These are phyloP conservation scores for Aphanomyces stellatus DNA, from an alignment of 352 stramenopile species.

Conservation along the genomic window DNA sequence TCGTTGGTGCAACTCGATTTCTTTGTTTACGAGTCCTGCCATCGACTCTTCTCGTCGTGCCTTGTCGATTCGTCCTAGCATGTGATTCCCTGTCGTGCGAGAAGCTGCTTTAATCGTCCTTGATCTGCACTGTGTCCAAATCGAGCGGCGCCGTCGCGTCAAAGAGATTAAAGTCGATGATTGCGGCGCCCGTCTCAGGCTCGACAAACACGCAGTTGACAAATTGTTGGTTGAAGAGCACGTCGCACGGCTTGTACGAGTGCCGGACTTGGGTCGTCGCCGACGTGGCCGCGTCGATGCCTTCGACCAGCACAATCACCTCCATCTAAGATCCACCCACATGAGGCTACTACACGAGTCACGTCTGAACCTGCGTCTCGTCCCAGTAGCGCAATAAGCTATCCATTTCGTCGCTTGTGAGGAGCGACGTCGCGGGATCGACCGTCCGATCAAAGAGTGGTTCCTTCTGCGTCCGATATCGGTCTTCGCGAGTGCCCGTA, in stretches of 20 bases:
- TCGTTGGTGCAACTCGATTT: too few relatives aligned
- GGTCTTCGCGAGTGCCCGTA: slow-evolving; percentile 50
- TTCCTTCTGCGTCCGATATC: neutral
- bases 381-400: slow-evolving; percentile 68
- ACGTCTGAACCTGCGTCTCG: slow-evolving; percentile 72
- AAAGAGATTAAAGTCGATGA: slow-evolving; percentile 86
- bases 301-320: slow-evolving; percentile 94
- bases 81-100: too few relatives aligned
- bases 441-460: neutral
- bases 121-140: neutral
- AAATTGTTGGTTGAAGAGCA: slow-evolving; percentile 90
- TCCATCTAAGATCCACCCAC: slow-evolving; percentile 90
- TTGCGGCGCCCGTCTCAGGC: slow-evolving; percentile 56
- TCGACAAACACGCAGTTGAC: slow-evolving; percentile 85
- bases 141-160: slow-evolving; percentile 45
- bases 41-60: too few relatives aligned
- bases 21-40: too few relatives aligned
- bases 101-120: too few relatives aligned
- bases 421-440: neutral
- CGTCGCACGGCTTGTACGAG: slow-evolving; percentile 90
- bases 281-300: slow-evolving; percentile 92
- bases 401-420: slow-evolving; percentile 23
- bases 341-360: too few relatives aligned
- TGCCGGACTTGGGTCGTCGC: slow-evolving; percentile 92
- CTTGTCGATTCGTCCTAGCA: too few relatives aligned